Evolutionary conservation across 495 filamentous ascomycete genomes (phyloP).

Genomic region (Staphylotrichum longicolle): DNA sequence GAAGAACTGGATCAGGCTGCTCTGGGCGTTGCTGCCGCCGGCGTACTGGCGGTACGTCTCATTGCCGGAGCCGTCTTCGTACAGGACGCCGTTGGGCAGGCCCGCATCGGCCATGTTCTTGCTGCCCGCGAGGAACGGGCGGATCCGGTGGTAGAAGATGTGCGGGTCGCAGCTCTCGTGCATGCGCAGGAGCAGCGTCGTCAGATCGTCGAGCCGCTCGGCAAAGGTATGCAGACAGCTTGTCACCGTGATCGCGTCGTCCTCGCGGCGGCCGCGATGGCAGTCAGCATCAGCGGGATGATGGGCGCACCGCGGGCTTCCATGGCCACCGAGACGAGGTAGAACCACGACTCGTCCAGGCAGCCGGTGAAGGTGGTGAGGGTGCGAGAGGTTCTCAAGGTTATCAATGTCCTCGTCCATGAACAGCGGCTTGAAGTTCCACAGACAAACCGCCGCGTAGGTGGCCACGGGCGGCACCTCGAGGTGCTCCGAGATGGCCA

Average conservation of each 20-base stretch:
- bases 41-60: slow-evolving; percentile 80
- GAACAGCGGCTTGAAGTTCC: slow-evolving; percentile 95
- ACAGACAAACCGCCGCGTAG: slow-evolving; percentile 85
- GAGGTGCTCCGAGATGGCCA: slow-evolving; percentile 72
- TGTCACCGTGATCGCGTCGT: slow-evolving; percentile 68
- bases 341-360: slow-evolving; percentile 98
- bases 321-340: slow-evolving; percentile 90
- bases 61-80: slow-evolving; percentile 72
- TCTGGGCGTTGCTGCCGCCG: slow-evolving; percentile 95
- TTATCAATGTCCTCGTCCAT: slow-evolving; percentile 72
- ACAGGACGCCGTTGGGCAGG: slow-evolving; percentile 79
- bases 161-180: slow-evolving; percentile 90
- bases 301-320: slow-evolving; percentile 90
- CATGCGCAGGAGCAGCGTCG: slow-evolving; percentile 71
- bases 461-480: slow-evolving; percentile 93
- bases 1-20: slow-evolving; percentile 94
- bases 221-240: slow-evolving; percentile 73
- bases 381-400: slow-evolving; percentile 78
- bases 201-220: slow-evolving; percentile 82
- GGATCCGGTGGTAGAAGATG: slow-evolving; percentile 89
- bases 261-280: slow-evolving; percentile 76
- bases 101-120: slow-evolving; percentile 97
- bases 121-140: slow-evolving; percentile 90
- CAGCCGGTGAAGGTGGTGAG: slow-evolving; percentile 92
- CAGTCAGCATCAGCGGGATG: slow-evolving; percentile 81